Base-by-base conservation (phyloP, 2,329 filamentous ascomycete species). In the Fusarium sacchari region DNA sequence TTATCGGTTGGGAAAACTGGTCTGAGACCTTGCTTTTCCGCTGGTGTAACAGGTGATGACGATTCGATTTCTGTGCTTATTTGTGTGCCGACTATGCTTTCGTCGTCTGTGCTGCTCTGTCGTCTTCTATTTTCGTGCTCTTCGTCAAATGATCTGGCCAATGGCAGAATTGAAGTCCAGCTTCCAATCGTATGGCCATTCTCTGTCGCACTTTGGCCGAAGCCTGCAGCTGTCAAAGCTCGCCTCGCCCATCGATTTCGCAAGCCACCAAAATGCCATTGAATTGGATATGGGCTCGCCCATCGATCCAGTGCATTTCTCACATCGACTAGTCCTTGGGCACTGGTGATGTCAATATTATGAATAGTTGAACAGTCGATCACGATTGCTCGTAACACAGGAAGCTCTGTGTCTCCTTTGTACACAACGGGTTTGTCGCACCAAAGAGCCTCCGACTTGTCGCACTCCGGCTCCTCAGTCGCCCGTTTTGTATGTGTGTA, bases 331-430 rank as follows among this genome's bases (percentile, higher is more conserved):
- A 91, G 81, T 2, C 86, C 86, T 73, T 91, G 88, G 0, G 90
- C 79, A 6, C 87, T 86, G 0, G 89, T 90, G 14, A 89, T 84
- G 67, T 91, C 89, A 34, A 91, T 81, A 63, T 85, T 84, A 75
- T 89, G 88, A 50, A 91, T 87, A 4, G 87, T 83, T 0, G 86
- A 86, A 75, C 88, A 89, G 79, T 91, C 89, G 6, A 91, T 82
- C 15, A 91, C 83, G 14, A 91, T 73, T 10, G 89, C 88, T 10
- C 84, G 84, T 22, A 90, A 82, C 17, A 84, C 79, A 0, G 88
- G 88, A 2, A 85, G 81, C 18, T 77, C 75, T 15, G 26, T 56
- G 11, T 57, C 58, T 11, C 47, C 34, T 18, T 58, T 69, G 50
- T 62, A 37, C n/a, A 37, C 24, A 13, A 30, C 28, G 1, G 64